Conservation (phyloP, 2,329 filamentous ascomycete genomes). For the Botrytis fabae region DNA sequence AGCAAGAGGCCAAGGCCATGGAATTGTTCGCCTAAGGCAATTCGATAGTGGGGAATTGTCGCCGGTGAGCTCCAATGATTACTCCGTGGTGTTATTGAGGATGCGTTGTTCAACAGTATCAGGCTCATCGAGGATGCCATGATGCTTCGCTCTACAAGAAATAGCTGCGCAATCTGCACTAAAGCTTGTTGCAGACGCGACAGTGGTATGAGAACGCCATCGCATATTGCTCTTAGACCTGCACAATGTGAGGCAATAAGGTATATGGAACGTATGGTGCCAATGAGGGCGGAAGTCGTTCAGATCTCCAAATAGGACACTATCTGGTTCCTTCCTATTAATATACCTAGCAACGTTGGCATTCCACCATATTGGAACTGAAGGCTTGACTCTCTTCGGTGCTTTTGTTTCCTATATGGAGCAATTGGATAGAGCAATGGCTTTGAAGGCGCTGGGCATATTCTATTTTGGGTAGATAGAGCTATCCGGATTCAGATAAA, state of each 20-base stretch:
- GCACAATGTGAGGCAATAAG: not conserved
- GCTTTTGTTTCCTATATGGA: not conserved
- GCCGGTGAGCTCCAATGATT: not conserved
- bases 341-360: not conserved
- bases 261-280: not conserved
- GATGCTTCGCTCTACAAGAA: not conserved
- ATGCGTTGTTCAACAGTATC: not conserved
- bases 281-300: not conserved
- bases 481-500: slow-evolving; percentile 11
- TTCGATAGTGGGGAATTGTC: not conserved
- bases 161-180: not conserved
- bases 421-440: not conserved
- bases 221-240: not conserved
- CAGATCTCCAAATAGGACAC: not conserved
- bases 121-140: not conserved
- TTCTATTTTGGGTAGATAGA: not conserved
- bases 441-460: not conserved
- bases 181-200: not conserved
- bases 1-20: not conserved
- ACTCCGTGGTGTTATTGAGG: not conserved
- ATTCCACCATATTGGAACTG: not conserved
- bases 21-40: not conserved
- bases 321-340: not conserved
- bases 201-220: not conserved
- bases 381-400: not conserved